A percentile compares a stretch with the other conserved stretches of the same genome.
Conservation (phyloP, 148 eudicot species). For the Drosera capensis region DNA sequence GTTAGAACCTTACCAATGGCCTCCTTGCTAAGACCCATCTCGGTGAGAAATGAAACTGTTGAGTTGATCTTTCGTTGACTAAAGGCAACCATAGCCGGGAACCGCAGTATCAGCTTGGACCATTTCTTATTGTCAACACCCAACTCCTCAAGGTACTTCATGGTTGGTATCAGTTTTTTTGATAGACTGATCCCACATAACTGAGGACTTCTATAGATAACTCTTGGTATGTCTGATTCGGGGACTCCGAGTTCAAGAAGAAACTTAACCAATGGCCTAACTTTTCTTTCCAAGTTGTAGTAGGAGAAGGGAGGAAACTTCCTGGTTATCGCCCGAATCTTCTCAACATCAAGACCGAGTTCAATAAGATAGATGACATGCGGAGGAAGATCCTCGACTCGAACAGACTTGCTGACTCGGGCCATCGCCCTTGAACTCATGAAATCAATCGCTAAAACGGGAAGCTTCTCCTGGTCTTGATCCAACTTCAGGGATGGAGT, state of each 20-base stretch:
- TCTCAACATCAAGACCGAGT: slow-evolving; percentile 64
- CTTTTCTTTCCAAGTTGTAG: slow-evolving; percentile 73
- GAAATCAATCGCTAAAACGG: slow-evolving; percentile 11
- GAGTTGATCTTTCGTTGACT: slow-evolving; percentile 57
- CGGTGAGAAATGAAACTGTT: slow-evolving; percentile 62
- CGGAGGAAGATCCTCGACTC: slow-evolving; percentile 41
- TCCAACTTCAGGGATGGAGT: slow-evolving; percentile 15
- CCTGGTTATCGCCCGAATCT: slow-evolving; percentile 41
- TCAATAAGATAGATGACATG: slow-evolving; percentile 53
- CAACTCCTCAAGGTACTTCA: slow-evolving; percentile 54
- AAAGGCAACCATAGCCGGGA: slow-evolving; percentile 68
- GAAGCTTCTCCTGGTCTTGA: slow-evolving; percentile 26
- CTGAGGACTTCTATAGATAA: slow-evolving; percentile 67
- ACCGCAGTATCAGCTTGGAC: slow-evolving; percentile 70
- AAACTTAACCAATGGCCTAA: slow-evolving; percentile 68
- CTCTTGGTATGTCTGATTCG: slow-evolving; percentile 48
- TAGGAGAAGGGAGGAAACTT: slow-evolving; percentile 78
- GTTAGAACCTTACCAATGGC: slow-evolving; percentile 52
- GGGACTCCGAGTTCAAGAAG: slow-evolving; percentile 71
- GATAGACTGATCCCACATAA: slow-evolving; percentile 72
- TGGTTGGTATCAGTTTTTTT: slow-evolving; percentile 74
- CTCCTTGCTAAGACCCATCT: slow-evolving; percentile 59
- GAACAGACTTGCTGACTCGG: slow-evolving; percentile 36
- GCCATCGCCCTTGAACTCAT: slow-evolving; percentile 37
- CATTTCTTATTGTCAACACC: slow-evolving; percentile 68